A percentile compares a stretch with the other conserved stretches of the same genome.
phyloP scores from a whole-genome alignment of 2,329 filamentous ascomycete species.

The Xylaria multiplex region DNA sequence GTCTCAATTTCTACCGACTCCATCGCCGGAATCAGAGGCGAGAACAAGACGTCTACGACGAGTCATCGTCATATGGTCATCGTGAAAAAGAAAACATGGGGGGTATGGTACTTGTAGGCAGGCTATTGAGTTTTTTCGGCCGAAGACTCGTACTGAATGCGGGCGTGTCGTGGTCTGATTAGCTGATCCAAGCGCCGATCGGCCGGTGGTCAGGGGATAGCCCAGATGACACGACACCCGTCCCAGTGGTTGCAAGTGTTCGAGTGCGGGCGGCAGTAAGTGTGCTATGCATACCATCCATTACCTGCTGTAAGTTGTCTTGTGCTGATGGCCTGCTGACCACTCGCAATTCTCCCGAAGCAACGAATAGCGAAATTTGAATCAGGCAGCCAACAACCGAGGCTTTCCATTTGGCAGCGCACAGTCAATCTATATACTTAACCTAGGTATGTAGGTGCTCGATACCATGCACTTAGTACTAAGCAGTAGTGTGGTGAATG shows the following conservation, averaged over 20 bases:
- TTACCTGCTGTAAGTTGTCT: slow-evolving; percentile 7
- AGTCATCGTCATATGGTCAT: not conserved
- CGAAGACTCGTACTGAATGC: not conserved
- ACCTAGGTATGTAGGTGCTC: too few species aligned
- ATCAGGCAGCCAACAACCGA: slow-evolving; percentile 21
- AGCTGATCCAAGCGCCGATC: slow-evolving; percentile 32
- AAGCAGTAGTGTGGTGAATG: too few species aligned
- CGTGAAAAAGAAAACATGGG: slow-evolving; percentile 27
- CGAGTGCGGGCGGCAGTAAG: slow-evolving; percentile 6
- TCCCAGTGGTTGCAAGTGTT: slow-evolving; percentile 8
- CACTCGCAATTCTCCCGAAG: not conserved
- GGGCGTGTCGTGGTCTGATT: slow-evolving; percentile 40
- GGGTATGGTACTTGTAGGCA: slow-evolving; percentile 2
- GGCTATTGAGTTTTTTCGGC: not conserved
- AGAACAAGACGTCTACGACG: slow-evolving; percentile 2
- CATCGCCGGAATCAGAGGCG: slow-evolving; percentile 6
- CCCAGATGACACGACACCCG: not conserved
- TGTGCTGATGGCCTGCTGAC: slow-evolving; percentile 10
- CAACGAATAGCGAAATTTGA: slow-evolving; percentile 8
- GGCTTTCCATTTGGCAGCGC: not conserved
- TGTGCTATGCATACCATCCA: not conserved
- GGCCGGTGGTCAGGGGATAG: slow-evolving; percentile 19
- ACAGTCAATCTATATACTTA: too few species aligned
- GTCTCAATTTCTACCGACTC: slow-evolving; percentile 25
- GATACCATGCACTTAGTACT: too few species aligned